Evolutionary conservation across 2,329 filamentous ascomycete genomes (phyloP), one percentile per base, ranked within the genome.

Genomic region (Trichoderma arundinaceum): DNA sequence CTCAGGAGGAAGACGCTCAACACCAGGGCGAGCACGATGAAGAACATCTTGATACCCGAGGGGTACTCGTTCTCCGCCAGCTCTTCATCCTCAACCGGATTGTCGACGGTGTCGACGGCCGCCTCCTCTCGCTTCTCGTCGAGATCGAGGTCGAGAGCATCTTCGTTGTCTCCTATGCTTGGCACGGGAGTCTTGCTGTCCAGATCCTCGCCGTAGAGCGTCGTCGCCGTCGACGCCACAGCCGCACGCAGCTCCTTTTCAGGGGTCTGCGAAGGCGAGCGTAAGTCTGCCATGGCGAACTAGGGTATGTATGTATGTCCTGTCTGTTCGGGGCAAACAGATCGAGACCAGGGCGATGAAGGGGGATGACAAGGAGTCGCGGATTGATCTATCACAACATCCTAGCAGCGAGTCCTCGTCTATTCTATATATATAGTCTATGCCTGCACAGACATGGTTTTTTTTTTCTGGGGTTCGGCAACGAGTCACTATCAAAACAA

Each of bases 1-100:
- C 81, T 77, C 56, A 83, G 75, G n/a, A 84, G 75, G 69, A 85
- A 85, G 56, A 84, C 77, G 65, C 77, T 78, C 44, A 84, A 72
- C 7, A 81, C 74, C 7, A 85, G 72, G 19, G 83, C 81, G 32
- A 82, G 65, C 17, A 84, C 76, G 60, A 85, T 81, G 68, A 81
- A 77, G 58, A 73, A 67, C 65, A 82, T 74, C 65, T 76, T 75
- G 64, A 75, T 64, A 9, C 80, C 80, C 7, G 72, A 68, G 1
- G 79, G 80, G 63, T 82, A 82, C 8, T 79, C 77, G 60, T 70
- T 70, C 10, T 77, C 73, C 19, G 70, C 67, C n/a, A 65, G 19
- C 17, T 70, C 70, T n/a, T 69, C 68, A 22, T 68, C 63, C 43
- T 66, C 53, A n/a, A 32, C 35, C 3, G 59, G n/a, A 7, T 51